Evolutionary conservation across 2,329 filamentous ascomycete genomes (phyloP).

Genomic region (Colletotrichum zoysiae): DNA sequence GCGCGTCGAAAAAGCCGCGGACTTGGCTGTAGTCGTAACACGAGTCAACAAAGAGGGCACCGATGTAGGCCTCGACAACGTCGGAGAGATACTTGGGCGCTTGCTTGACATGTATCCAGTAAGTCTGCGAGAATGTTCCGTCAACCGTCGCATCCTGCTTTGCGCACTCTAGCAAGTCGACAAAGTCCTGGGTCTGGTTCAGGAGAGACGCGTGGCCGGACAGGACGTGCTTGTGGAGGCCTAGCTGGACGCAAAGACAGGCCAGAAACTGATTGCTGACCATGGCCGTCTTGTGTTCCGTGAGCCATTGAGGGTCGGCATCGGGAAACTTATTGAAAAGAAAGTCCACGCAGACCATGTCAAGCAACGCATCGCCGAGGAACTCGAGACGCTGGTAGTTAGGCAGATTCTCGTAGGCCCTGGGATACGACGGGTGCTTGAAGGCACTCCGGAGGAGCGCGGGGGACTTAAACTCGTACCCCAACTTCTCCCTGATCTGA

Average conservation of each 20-base stretch:
- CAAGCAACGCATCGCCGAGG: constrained; percentile 87
- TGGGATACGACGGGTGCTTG: constrained; percentile 86
- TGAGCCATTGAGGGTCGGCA: constrained; percentile 95
- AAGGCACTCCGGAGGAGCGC: constrained; percentile 86
- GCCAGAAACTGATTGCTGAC: constrained; percentile 95
- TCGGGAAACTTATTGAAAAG: constrained; percentile 82
- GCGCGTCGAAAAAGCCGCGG: constrained; percentile 79
- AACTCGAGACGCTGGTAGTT: constrained; percentile 94
- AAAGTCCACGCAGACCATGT: constrained; percentile 86
- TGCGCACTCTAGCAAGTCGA: constrained; percentile 68
- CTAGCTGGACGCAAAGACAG: constrained; percentile 81
- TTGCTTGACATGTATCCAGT: constrained; percentile 73
- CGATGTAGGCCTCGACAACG: constrained; percentile 88
- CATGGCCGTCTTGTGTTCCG: constrained; percentile 99
- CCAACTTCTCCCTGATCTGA: constrained; percentile 69
- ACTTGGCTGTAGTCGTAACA: constrained; percentile 81
- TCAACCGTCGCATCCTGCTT: constrained; percentile 50
- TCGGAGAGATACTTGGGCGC: constrained; percentile 86
- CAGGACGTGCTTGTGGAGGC: constrained; percentile 80
- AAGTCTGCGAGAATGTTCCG: constrained; percentile 67
- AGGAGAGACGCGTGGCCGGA: constrained; percentile 61
- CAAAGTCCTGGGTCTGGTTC: constrained; percentile 65
- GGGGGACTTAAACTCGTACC: constrained; percentile 78
- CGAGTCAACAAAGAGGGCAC: constrained; percentile 92
- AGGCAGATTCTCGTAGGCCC: constrained; percentile 81